Percentiles rank a stretch among this genome's conserved stretches.
Evolutionary conservation across 2,329 filamentous ascomycete species (phyloP).

Genomic region (Plectosphaerella plurivora): DNA sequence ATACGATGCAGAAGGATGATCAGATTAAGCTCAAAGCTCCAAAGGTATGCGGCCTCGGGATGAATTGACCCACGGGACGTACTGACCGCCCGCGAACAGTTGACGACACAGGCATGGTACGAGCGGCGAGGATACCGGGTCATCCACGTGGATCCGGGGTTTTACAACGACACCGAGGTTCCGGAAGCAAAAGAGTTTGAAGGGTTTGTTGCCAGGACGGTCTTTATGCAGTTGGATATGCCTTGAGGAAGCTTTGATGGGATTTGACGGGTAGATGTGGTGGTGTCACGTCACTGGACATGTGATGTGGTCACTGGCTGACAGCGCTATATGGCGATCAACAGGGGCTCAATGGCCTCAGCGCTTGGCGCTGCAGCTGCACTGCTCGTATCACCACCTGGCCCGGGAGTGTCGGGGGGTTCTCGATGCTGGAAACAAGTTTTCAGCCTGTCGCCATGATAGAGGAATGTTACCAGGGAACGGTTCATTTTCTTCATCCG

Average conservation of each 20-base stretch:
- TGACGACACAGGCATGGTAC: constrained; percentile 23
- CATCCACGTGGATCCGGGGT: constrained; percentile 13
- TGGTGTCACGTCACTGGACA: neutral
- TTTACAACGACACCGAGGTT: constrained; percentile 5
- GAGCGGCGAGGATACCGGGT: constrained; percentile 18
- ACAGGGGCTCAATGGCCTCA: neutral
- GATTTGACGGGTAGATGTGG: no score
- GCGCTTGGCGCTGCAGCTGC: no score
- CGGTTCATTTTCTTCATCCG: no score
- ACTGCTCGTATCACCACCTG: no score
- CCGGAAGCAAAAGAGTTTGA: neutral
- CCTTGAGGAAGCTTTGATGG: neutral
- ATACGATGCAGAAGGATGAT: constrained; percentile 19
- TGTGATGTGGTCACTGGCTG: neutral
- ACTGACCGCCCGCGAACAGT: constrained; percentile 6
- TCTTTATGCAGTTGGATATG: constrained; percentile 7
- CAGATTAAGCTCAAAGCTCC: constrained; percentile 2
- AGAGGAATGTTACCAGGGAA: no score
- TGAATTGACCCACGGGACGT: neutral
- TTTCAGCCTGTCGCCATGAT: no score
- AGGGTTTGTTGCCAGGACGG: neutral
- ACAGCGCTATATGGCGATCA: neutral
- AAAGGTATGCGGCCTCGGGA: neutral
- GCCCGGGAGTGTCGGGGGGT: no score
- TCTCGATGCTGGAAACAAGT: no score